A percentile compares a stretch with the other conserved stretches of the same genome.
phyloP scores from a whole-genome alignment of 345 rosid species.

The Hypericum androsaemum region DNA sequence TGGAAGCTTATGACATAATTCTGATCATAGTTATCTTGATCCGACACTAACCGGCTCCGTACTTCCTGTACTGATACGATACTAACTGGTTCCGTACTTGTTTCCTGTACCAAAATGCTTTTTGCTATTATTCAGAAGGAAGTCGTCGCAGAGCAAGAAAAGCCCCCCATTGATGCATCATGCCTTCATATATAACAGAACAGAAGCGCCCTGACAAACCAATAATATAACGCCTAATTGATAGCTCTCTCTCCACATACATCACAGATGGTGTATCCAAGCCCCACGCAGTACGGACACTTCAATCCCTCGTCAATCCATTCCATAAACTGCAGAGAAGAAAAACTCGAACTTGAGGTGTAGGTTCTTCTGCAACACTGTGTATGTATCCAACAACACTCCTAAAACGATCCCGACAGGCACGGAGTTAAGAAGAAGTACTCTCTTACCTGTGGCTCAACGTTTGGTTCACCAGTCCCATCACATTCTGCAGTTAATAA shows the following conservation, averaged over 20 bases:
- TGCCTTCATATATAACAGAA: too few species aligned
- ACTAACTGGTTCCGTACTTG: too few species aligned
- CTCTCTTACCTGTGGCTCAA: constrained; percentile 71
- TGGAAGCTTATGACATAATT: too few species aligned
- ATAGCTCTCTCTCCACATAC: constrained; percentile 43
- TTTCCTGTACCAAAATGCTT: too few species aligned
- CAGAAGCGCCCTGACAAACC: too few species aligned
- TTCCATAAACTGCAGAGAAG: constrained; percentile 59
- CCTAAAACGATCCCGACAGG: neutral
- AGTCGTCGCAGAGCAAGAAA: too few species aligned
- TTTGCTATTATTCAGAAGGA: too few species aligned
- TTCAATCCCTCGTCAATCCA: constrained; percentile 64
- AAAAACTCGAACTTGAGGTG: constrained; percentile 1
- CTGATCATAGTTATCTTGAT: too few species aligned
- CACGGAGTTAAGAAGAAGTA: neutral
- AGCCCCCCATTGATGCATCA: too few species aligned
- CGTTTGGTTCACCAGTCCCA: constrained; percentile 87
- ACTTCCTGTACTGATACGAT: too few species aligned
- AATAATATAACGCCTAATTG: constrained; percentile 29
- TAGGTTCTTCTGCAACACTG: too few species aligned
- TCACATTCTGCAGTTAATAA: constrained; percentile 64
- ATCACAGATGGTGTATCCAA: constrained; percentile 57
- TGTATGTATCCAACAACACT: neutral
- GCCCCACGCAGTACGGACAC: constrained; percentile 81
- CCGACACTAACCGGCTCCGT: too few species aligned